Base-by-base conservation (phyloP, 177 flowering plant genomes). In the Vitis hybrid region DNA sequence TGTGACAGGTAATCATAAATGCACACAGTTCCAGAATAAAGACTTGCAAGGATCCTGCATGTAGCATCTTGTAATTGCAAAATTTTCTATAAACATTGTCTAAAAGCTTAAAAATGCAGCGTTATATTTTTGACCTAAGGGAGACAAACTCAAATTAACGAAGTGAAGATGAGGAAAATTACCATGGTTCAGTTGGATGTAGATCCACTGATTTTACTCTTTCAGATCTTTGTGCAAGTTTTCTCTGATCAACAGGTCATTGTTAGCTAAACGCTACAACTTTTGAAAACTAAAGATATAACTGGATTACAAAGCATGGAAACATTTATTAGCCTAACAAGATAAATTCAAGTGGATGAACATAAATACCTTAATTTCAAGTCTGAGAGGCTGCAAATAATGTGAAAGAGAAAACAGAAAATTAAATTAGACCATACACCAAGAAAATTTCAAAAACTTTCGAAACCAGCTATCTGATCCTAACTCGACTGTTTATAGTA, bases 131-230 rank as follows among this genome's bases (percentile, higher is more conserved):
- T 29, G 0, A 39, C 7, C 48, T 39, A 5, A 39, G 9, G 7
- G 9, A 39, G 8, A 39, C 48, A 39, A 39, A 39, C 48, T 39
- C 48, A 39, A 39, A 39, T 39, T 39, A 39, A 1, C 48, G 48
- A 39, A 39, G 2, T 39, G 48, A 29, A 15, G 49, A 14, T n/a
- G 10, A 2, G 9, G 9, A 51, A 16, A 55, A 22, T 80, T 86
- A 94, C 99, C 97, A 94, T 94, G 99, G 99, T 76, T 94, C 97
- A 14, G 95, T 86, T 1, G 99, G 99, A 81, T 94, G 99, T 13
- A 94, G 87, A 87, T 92, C 97, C 67, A 91, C 93, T 39, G 31
- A 29, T 29, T 29, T 29, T 29, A 29, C 31, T 29, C 31, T 29
- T 29, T 29, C 31, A 29, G 31, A 29, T 29, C 31, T 29, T 29